Conservation (phyloP, 345 rosid species). For the Eucalyptus sideroxylon region DNA sequence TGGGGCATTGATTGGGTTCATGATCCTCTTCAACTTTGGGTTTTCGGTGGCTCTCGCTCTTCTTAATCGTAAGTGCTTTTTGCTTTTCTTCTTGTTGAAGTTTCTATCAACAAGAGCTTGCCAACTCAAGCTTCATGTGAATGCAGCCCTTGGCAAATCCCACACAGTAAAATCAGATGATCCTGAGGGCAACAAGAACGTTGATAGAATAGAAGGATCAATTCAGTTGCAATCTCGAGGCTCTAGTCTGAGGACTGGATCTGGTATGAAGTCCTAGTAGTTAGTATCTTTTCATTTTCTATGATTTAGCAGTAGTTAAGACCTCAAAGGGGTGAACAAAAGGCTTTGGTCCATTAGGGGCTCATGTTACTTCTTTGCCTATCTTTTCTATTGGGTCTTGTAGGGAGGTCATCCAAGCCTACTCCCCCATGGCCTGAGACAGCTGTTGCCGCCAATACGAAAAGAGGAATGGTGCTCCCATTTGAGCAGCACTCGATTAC, state of each 20-base stretch:
- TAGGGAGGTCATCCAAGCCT: neutral
- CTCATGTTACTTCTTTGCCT: neutral
- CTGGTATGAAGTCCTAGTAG: neutral
- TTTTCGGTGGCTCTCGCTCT: slow-evolving; percentile 16
- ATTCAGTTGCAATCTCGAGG: slow-evolving; percentile 7
- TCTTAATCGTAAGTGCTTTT: slow-evolving; percentile 17
- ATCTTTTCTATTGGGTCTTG: neutral
- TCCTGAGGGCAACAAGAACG: slow-evolving; percentile 2
- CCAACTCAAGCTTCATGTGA: neutral
- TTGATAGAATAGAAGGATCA: slow-evolving; percentile 2
- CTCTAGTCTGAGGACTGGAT: neutral
- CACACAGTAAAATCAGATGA: slow-evolving; percentile 32
- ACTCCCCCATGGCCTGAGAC: neutral
- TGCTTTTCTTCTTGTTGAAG: neutral
- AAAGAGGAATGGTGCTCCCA: slow-evolving; percentile 52
- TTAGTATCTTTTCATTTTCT: neutral
- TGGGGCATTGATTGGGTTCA: slow-evolving; percentile 2
- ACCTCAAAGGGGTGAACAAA: neutral
- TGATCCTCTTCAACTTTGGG: slow-evolving; percentile 19
- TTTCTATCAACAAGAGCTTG: neutral
- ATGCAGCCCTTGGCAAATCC: slow-evolving; percentile 45
- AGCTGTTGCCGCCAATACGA: neutral
- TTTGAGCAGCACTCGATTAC: slow-evolving; percentile 37
- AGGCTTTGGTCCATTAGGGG: neutral
- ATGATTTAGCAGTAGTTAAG: too few relatives aligned